Evolutionary conservation across 2,329 filamentous ascomycete genomes (phyloP).

Genomic region (Colletotrichum noveboracense): DNA sequence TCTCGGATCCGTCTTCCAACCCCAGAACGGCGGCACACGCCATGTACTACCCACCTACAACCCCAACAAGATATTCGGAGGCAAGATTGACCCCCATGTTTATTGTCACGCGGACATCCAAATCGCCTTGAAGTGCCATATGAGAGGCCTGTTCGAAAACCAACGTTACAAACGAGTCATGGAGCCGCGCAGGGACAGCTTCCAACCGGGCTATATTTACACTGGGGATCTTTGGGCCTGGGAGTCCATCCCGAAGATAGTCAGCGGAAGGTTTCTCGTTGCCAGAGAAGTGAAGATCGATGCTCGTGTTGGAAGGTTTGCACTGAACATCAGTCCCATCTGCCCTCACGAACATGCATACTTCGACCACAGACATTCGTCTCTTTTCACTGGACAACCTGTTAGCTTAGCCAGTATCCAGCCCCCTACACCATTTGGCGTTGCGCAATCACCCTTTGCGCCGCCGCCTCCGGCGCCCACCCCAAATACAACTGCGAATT

Average conservation of each 20-base stretch:
- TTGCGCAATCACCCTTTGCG: neutral
- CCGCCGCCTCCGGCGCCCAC: neutral
- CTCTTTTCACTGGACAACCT: no score
- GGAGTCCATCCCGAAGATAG: neutral
- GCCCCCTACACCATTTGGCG: no score
- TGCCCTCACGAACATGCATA: neutral
- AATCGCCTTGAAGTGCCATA: neutral
- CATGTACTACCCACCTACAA: neutral
- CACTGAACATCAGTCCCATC: neutral
- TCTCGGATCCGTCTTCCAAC: rapidly evolving
- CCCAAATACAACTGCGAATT: rapidly evolving
- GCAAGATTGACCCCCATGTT: rapidly evolving
- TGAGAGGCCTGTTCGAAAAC: neutral
- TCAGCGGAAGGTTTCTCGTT: neutral
- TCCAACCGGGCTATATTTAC: neutral
- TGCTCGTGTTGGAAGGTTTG: no score
- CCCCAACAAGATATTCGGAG: rapidly evolving
- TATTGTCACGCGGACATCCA: neutral
- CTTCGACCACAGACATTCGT: no score
- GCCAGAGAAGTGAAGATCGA: neutral
- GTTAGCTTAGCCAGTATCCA: no score
- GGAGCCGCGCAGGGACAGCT: neutral
- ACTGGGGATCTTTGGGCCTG: neutral
- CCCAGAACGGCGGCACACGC: neutral
- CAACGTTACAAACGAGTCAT: neutral